Conservation (phyloP, 257 asterid genomes). For the Solanum medicagineum region DNA sequence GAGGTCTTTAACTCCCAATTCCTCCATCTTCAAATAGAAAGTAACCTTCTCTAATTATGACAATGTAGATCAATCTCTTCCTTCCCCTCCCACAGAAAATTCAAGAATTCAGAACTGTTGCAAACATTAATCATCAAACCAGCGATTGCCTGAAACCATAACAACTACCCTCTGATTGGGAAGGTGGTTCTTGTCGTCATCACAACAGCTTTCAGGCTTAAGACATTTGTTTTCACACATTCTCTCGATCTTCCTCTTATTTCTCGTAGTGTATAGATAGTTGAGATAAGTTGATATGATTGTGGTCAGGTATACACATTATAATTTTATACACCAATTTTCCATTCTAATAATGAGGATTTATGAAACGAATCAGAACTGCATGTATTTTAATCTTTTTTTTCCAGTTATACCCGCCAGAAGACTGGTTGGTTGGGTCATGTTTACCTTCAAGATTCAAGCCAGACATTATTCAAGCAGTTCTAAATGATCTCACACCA, state of each 20-base stretch:
- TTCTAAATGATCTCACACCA: constrained; percentile 69
- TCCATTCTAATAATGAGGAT: neutral
- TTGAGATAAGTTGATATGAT: neutral
- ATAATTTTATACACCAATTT: neutral
- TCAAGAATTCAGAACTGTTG: neutral
- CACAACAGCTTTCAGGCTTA: neutral
- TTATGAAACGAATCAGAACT: neutral
- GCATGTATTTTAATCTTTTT: neutral
- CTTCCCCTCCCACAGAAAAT: neutral
- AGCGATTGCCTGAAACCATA: neutral
- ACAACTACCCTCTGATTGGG: neutral
- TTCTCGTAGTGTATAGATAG: neutral
- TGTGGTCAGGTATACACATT: neutral
- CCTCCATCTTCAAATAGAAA: neutral
- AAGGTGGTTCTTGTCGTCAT: neutral
- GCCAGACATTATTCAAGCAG: constrained; percentile 45
- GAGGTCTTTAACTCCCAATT: neutral
- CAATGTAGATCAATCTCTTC: neutral
- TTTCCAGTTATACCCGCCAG: constrained; percentile 67
- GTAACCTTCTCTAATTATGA: neutral
- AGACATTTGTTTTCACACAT: neutral
- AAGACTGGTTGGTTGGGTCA: constrained; percentile 91
- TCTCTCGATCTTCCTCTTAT: neutral
- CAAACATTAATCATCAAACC: neutral
- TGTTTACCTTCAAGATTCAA: constrained; percentile 68